Evolutionary conservation across 768 basidiomycete genomes (phyloP).

Genomic region (Neoboletus subvelutipes): DNA sequence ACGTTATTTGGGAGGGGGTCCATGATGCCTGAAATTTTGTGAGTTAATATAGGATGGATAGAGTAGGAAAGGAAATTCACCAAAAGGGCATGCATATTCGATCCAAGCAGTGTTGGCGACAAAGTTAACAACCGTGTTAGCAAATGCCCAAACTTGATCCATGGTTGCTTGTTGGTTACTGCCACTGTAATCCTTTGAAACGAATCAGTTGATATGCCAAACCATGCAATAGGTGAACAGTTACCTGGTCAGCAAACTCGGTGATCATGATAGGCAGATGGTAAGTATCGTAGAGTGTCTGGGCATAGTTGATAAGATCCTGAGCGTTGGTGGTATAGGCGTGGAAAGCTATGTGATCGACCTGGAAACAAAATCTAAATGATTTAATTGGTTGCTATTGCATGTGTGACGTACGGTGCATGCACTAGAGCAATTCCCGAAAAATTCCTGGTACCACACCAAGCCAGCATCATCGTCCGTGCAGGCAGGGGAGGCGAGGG

Average conservation of each 20-base stretch:
- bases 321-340: slow-evolving; percentile 57
- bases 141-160: slow-evolving; percentile 45
- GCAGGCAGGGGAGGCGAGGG: slow-evolving; percentile 62
- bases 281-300: slow-evolving; percentile 45
- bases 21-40: slow-evolving; percentile 46
- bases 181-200: slow-evolving; percentile 51
- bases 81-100: slow-evolving; percentile 64
- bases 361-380: slow-evolving; percentile 34
- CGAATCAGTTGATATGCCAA: background rate
- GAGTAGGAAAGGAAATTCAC: slow-evolving; percentile 38
- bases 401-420: slow-evolving; percentile 47
- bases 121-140: slow-evolving; percentile 40
- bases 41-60: background rate
- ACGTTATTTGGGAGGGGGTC: slow-evolving; percentile 34
- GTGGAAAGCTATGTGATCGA: slow-evolving; percentile 62
- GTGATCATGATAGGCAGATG: slow-evolving; percentile 50
- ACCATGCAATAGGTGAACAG: background rate
- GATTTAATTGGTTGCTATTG: background rate
- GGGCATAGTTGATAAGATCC: slow-evolving; percentile 52
- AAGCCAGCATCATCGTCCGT: slow-evolving; percentile 60
- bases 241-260: slow-evolving; percentile 70
- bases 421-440: slow-evolving; percentile 39
- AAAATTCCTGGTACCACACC: slow-evolving; percentile 64
- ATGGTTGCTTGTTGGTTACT: slow-evolving; percentile 35
- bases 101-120: slow-evolving; percentile 30